Conservation (phyloP, 179 eudicot genomes). For the Actinidia chinensis region DNA sequence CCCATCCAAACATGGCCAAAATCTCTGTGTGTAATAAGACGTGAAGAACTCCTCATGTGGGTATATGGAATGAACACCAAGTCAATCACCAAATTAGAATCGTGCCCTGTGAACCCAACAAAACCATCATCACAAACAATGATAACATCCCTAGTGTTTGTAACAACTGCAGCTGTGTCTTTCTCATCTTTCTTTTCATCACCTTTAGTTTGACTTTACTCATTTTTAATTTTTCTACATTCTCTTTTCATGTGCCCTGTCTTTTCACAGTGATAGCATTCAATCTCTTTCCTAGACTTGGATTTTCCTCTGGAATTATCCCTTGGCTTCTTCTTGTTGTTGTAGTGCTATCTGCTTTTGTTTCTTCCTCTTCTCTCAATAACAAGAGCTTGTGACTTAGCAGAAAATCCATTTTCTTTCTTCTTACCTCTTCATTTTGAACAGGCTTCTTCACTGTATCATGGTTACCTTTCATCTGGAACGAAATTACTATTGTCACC, state of each 20-base stretch:
- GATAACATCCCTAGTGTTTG: neutral
- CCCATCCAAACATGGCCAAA: slow-evolving; percentile 7
- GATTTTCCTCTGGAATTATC: neutral
- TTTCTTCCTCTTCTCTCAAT: too few species aligned
- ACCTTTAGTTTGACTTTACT: neutral
- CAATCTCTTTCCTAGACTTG: neutral
- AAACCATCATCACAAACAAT: neutral
- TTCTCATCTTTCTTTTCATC: neutral
- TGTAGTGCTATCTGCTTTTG: too few species aligned
- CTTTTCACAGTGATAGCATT: neutral
- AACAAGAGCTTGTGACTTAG: too few species aligned
- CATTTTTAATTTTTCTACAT: neutral
- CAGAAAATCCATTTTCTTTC: too few species aligned
- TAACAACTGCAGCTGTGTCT: neutral
- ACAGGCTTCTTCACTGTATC: too few species aligned
- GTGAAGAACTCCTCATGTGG: neutral
- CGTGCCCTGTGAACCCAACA: neutral
- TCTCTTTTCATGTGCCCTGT: neutral
- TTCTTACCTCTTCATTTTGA: too few species aligned
- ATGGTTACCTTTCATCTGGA: too few species aligned
- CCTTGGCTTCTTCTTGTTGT: neutral
- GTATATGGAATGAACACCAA: neutral
- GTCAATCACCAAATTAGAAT: slow-evolving; percentile 9
- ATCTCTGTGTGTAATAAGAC: neutral
- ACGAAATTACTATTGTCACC: too few species aligned